These are phyloP conservation scores for Leishmania lainsoni DNA, from an alignment of 208 protist species.

Conservation along the genomic window DNA sequence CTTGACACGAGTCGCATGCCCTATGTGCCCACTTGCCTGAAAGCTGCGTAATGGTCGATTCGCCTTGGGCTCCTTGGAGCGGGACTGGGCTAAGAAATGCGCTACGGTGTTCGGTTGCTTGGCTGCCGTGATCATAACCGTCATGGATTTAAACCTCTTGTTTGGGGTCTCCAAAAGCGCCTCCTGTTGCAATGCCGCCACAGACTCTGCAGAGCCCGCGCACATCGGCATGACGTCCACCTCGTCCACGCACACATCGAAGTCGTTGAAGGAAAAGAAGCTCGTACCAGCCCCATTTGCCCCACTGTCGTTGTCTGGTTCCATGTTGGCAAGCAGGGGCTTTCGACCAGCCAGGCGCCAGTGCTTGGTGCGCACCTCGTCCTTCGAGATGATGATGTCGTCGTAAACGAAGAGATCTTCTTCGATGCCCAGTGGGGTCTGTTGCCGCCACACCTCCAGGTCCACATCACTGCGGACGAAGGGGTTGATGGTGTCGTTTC, in stretches of 20 bases:
- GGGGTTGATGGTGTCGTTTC: conserved; percentile 12
- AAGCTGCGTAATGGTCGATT: conserved; percentile 46
- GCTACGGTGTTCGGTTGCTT: conserved; percentile 39
- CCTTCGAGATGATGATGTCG: conserved; percentile 81
- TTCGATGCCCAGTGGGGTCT: conserved; percentile 54
- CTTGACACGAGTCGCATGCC: conserved; percentile 83
- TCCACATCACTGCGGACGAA: conserved; percentile 40
- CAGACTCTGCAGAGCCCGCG: not conserved
- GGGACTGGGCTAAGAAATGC: conserved; percentile 12
- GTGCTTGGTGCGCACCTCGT: conserved; percentile 70
- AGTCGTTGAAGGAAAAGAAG: conserved; percentile 85
- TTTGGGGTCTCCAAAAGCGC: not conserved
- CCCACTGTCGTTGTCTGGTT: not conserved
- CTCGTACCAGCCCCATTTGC: conserved; percentile 9
- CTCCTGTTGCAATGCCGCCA: conserved; percentile 7
- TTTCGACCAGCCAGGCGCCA: conserved; percentile 71
- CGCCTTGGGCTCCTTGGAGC: conserved; percentile 7
- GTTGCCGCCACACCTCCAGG: conserved; percentile 77
- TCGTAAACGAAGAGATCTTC: conserved; percentile 87
- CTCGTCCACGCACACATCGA: conserved; percentile 83
- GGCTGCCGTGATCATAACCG: conserved; percentile 40
- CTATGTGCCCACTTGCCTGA: conserved; percentile 37
- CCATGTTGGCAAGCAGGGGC: conserved; percentile 30
- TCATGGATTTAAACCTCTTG: conserved; percentile 11
- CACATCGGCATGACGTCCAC: conserved; percentile 54